Conservation (phyloP, 768 basidiomycete species). For the Phanerochaete carnosa region DNA sequence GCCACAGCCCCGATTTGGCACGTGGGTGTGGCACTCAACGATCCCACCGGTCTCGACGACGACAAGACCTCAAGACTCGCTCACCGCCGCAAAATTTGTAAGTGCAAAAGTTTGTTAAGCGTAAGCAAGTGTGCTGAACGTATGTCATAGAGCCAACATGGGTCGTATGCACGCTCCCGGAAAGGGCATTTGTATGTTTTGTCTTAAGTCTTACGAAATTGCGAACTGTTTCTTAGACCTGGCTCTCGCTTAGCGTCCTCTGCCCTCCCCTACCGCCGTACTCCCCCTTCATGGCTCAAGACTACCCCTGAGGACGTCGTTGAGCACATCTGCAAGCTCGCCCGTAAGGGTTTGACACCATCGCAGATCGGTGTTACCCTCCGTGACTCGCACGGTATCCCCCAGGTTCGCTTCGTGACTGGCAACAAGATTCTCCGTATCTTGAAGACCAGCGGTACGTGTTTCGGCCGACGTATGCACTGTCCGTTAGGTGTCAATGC, state of each 20-base stretch:
- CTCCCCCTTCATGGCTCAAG: slow-evolving; percentile 96
- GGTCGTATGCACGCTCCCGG: slow-evolving; percentile 99
- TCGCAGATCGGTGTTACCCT: slow-evolving; percentile 98
- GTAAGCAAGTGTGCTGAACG: slow-evolving; percentile 4
- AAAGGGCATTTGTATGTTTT: slow-evolving; percentile 94
- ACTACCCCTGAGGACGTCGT: slow-evolving; percentile 92
- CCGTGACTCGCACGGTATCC: slow-evolving; percentile 96
- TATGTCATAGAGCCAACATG: slow-evolving; percentile 47
- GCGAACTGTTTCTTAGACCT: slow-evolving; percentile 2
- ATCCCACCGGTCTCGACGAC: slow-evolving; percentile 30
- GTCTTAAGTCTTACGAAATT: slow-evolving; percentile 9
- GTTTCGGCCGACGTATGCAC: background rate
- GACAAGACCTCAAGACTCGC: slow-evolving; percentile 42
- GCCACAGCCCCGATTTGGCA: slow-evolving; percentile 33
- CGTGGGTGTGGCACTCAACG: slow-evolving; percentile 28
- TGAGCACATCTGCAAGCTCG: slow-evolving; percentile 96
- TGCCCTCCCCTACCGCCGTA: slow-evolving; percentile 94
- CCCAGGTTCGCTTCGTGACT: slow-evolving; percentile 97
- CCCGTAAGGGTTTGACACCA: slow-evolving; percentile 95
- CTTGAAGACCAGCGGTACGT: slow-evolving; percentile 88
- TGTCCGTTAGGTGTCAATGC: background rate
- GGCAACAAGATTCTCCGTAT: slow-evolving; percentile 99
- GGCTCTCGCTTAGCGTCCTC: slow-evolving; percentile 64
- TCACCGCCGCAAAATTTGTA: slow-evolving; percentile 34
- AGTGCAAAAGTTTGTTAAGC: slow-evolving; percentile 17